Percentiles rank a stretch among this genome's conserved stretches.
phyloP scores from a whole-genome alignment of 805 yeast genomes.

The Lachancea sp. region DNA sequence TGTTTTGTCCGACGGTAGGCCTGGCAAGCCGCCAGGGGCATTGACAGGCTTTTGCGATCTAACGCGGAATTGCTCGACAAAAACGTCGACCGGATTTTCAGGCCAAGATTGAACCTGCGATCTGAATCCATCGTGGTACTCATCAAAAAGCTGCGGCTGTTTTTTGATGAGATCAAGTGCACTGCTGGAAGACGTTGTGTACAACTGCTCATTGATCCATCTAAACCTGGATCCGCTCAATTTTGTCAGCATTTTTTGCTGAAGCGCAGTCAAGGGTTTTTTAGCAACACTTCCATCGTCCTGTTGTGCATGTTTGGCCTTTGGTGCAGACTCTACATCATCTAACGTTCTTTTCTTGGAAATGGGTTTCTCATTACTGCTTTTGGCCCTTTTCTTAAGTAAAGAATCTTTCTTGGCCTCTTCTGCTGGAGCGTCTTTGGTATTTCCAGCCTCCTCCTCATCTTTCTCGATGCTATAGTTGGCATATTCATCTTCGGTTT shows the following conservation, averaged over 20 bases:
- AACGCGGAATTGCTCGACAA: constrained; percentile 61
- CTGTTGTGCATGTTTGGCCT: constrained; percentile 12
- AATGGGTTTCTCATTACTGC: neutral
- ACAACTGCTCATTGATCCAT: constrained; percentile 97
- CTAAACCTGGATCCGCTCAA: constrained; percentile 92
- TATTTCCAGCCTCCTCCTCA: constrained; percentile 10
- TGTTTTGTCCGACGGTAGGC: constrained; percentile 41
- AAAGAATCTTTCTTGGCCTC: neutral
- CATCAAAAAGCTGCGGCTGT: constrained; percentile 87
- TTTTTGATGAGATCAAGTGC: constrained; percentile 68
- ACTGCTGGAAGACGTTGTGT: constrained; percentile 71
- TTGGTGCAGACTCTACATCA: neutral
- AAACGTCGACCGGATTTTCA: constrained; percentile 93
- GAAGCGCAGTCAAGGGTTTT: constrained; percentile 73
- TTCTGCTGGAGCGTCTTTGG: neutral
- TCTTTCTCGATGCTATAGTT: constrained; percentile 14
- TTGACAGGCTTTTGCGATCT: constrained; percentile 63
- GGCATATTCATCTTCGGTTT: constrained; percentile 3
- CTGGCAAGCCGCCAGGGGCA: constrained; percentile 96
- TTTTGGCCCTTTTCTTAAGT: neutral
- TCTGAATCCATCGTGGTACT: constrained; percentile 91
- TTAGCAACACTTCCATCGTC: constrained; percentile 14
- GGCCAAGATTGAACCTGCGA: constrained; percentile 98
- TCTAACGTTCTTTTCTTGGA: constrained; percentile 5
- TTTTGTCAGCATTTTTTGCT: constrained; percentile 92